Base-by-base conservation (phyloP, 2,329 filamentous ascomycete species). In the Alternaria sp. region DNA sequence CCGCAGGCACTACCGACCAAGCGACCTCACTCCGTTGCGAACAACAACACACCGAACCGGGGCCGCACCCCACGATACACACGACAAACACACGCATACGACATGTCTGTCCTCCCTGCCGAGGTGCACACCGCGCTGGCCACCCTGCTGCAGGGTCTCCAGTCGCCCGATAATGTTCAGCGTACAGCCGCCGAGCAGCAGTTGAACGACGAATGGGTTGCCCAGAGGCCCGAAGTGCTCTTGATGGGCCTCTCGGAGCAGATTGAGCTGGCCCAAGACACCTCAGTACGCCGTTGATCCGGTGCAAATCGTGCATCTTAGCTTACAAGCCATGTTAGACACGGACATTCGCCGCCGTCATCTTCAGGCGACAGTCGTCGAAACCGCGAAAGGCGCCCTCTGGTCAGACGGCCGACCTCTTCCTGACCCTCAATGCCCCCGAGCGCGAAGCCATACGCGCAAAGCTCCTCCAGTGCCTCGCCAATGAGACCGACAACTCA, bases 181-280 rank as follows among this genome's bases (percentile, higher is more conserved):
- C 90, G 95, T 77, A 88, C 91, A 30, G 88, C 92, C 79, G 94
- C 94, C 53, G 95, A 99, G 81, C 92, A 96, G 67, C 91, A 94
- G 78, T 84, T 99, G 64, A 92, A 93, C 79, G 92, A 88, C 80
- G 94, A 93, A 84, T 99, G 95, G 95, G 91, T 93, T 36, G 83
- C 84, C 63, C 86, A 88, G 58, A 88, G 91, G 62, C 94, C 95
- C 36, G 94, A 97, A 74, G 86, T 96, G 70, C 85, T 98, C 69
- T 83, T 99, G 76, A 95, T 98, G 91, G 95, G 94, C 67, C 83
- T 99, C 71, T 94, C 91, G 41, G 95, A 98, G 82, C 94, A 98
- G 81, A 89, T 97, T 70, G 89, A 92, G 74, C 88, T 86, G 66
- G 88, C 91, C n/a, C 87, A 88, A 69, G 89, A 94, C 75, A 83